phyloP scores from a whole-genome alignment of 495 filamentous ascomycete genomes.

The Tuber melanosporum region DNA sequence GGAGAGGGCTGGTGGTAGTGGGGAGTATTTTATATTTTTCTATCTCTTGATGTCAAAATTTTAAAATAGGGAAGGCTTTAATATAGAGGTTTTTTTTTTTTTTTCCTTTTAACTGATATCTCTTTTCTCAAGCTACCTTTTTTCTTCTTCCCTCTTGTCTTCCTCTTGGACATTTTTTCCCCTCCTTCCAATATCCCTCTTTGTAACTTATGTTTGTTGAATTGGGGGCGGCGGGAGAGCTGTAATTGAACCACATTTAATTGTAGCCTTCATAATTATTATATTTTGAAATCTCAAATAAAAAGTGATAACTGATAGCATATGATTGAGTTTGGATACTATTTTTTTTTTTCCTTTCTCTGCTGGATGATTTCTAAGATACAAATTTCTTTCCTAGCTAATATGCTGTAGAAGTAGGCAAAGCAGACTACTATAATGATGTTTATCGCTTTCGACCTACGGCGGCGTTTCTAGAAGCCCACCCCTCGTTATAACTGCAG shows the following conservation, averaged over 20 bases:
- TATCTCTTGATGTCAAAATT: not conserved
- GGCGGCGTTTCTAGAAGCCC: not conserved
- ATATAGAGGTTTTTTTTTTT: not conserved
- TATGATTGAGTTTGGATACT: not conserved
- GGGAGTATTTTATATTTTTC: not conserved
- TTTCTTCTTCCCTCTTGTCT: not conserved
- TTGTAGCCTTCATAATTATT: not conserved
- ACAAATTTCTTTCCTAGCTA: not conserved
- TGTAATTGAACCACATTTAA: not conserved
- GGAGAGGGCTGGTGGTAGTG: not conserved
- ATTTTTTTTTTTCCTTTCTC: not conserved
- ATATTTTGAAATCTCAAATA: not conserved
- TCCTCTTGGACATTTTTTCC: not conserved
- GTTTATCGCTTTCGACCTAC: not conserved
- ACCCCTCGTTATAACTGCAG: not conserved
- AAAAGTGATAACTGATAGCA: not conserved
- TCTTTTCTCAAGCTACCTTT: not conserved
- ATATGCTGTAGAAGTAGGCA: not conserved
- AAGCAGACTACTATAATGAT: not conserved
- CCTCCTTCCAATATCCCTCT: not conserved
- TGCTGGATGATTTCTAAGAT: not conserved
- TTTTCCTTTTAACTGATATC: not conserved
- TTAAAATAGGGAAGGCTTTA: conserved; percentile 5
- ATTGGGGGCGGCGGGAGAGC: not conserved
- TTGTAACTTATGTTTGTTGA: not conserved